Base-by-base conservation (phyloP, 805 yeast species). In the Yarrowia bubula region DNA sequence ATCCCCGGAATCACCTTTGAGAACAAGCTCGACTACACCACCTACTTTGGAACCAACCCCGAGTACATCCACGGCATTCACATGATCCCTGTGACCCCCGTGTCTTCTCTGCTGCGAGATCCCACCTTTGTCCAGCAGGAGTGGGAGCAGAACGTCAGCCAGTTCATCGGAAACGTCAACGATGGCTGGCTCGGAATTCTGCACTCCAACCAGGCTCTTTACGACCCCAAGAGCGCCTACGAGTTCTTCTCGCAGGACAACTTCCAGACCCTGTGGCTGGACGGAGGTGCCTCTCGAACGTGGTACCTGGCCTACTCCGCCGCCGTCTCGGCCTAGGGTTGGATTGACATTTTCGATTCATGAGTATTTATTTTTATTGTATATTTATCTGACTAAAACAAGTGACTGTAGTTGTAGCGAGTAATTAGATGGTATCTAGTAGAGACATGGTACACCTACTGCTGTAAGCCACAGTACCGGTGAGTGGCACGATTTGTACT, bases 261-360 rank as follows among this genome's bases (percentile, higher is more conserved):
- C 65, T 92, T 90, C 81, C 72, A 78, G 50, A 76, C 78, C n/a
- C 70, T 74, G 3, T 82, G 81, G 68, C 82, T 92, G 55, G 98
- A 92, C 71, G 84, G 84, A 66, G 98, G 98, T 1, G 93, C 91
- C 81, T 86, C 93, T 32, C 78, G 86, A 68, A 88, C 97, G 0
- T 92, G 97, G 96, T 86, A 92, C 11, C 78, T 92, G 68, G 86
- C 96, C 0, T 89, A 83, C 69, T 80, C 90, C 51, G 96, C 77
- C 14, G 73, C 57, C 2, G 65, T 61, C 10, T 33, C 43, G 28
- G 41, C 64, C 5, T 58, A 58, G n/a, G 9, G 28, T n/a, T n/a
- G 37, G 58, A 37, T 4, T 13, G 50, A 18, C 28, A n/a, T 32
- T 39, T n/a, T 8, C 31, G 28, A 15, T 55, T 55, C 47, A n/a